Base-by-base conservation (phyloP, 805 yeast species). In the Cyberlindnera suaveolens region DNA sequence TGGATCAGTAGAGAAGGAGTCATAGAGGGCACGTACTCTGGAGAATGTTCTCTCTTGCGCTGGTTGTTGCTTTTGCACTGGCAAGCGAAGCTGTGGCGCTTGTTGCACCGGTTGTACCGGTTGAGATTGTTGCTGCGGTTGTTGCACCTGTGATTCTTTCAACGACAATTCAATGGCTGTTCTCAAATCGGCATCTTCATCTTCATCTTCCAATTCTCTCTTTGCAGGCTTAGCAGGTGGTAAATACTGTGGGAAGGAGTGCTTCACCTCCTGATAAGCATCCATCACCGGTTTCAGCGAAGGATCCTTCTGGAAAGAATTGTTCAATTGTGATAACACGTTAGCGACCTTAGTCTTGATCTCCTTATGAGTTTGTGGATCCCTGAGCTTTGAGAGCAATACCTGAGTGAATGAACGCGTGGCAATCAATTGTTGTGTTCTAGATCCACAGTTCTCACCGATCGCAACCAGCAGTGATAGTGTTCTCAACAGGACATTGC, bases 1-100 rank as follows among this genome's bases (percentile, higher is more conserved):
- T 3, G 82, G 82, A 56, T 89, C 97, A 36, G 76, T 71, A 3
- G 95, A 78, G 4, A 74, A 68, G 32, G 90, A 70, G 58, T 89
- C 96, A 57, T 87, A 93, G 40, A 93, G 66, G 0, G 98, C 97
- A 39, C 83, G 74, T 1, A 91, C 98, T 49, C 81, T 75, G 3
- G 80, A 72, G 10, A 83, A 65, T n/a, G 44, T 43, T 8, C 51
- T 72, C 31, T 29, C 48, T 13, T 38, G 43, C 34, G 49, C 37
- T 16, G 38, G 33, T 30, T 23, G 50, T 16, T 38, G 35, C 39
- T 53, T 41, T 32, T 39, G 34, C n/a, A n/a, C 37, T 10, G 26
- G 29, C 30, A 30, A 50, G 30, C 43, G 53, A 31, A 38, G 50
- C 27, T 17, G 46, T 27, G 36, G 49, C 3, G n/a, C 33, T 42